Evolutionary conservation across 2,329 filamentous ascomycete genomes (phyloP), one percentile per base, ranked within the genome.

Genomic region (Diplodia mutila): DNA sequence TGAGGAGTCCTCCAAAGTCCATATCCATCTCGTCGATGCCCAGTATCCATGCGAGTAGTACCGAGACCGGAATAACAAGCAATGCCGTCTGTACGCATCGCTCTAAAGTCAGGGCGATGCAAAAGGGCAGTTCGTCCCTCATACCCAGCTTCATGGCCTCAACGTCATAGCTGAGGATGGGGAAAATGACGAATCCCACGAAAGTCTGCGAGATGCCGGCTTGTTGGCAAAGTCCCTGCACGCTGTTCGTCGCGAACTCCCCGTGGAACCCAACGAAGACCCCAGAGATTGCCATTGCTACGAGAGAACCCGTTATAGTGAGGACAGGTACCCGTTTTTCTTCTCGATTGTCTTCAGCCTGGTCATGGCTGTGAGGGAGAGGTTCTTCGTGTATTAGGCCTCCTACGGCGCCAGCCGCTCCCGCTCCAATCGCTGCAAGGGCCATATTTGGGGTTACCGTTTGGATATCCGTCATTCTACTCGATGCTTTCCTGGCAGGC

Each of bases 181-280:
- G 87, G 16, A 89, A 80, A 1, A 89, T 81, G 69, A 90, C 89
- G 69, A 89, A 74, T 69, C 87, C 87, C 57, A 89, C 85, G 72
- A 89, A 89, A 0, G 85, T 87, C 63, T 85, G 82, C 1, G 85
- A 86, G 32, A 89, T 80, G 23, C 4, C 5, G 21, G 48, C 48
- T 23, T 27, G 48, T 21, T 51, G 48, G 12, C 48, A 51, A 7
- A 51, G 48, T 32, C 72, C 69, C 23, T 80, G 81, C 71, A 89
- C 89, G 39, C 85, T 85, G 69, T 82, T 81, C 57, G 89, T 87
- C 84, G 89, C 86, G 75, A 85, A 89, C 73, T 89, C 87, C 8
- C 87, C 88, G 72, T 92, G 95, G 48, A 95, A 84, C 1, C 91
- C 93, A 55, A 97, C 93, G 61, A 94, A 82, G 49, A 89, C 90